Conservation (phyloP, 1,139 yeast genomes). For the Debaryomyces robertsiae region DNA sequence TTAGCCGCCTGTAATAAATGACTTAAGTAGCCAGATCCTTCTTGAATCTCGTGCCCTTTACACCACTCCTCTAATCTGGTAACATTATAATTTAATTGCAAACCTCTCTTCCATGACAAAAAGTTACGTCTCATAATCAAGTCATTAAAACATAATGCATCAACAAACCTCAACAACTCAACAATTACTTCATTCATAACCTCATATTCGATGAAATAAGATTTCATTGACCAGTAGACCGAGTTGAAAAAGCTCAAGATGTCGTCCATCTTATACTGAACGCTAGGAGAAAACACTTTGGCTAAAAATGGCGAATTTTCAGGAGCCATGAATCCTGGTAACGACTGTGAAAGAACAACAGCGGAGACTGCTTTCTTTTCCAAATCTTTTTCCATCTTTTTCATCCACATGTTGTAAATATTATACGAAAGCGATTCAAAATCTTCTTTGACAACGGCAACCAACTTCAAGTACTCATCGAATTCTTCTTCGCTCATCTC, state of each 20-base stretch:
- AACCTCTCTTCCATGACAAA: slow-evolving; percentile 96
- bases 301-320: slow-evolving; percentile 84
- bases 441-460: slow-evolving; percentile 91
- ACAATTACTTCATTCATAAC: slow-evolving; percentile 84
- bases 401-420: slow-evolving; percentile 97
- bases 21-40: slow-evolving; percentile 83
- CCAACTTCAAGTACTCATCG: slow-evolving; percentile 85
- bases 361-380: slow-evolving; percentile 94
- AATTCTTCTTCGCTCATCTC: slow-evolving; percentile 92
- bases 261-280: slow-evolving; percentile 92
- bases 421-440: slow-evolving; percentile 91
- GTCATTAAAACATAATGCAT: slow-evolving; percentile 94
- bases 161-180: slow-evolving; percentile 84
- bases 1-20: slow-evolving; percentile 95
- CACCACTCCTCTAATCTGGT: slow-evolving; percentile 99
- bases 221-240: slow-evolving; percentile 92
- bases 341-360: slow-evolving; percentile 88
- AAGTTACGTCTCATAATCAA: slow-evolving; percentile 93
- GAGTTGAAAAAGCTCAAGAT: slow-evolving; percentile 85
- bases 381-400: slow-evolving; percentile 86
- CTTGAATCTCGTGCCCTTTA: slow-evolving; percentile 88
- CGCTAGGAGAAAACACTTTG: slow-evolving; percentile 74
- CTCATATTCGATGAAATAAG: slow-evolving; percentile 83
- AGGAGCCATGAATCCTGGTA: slow-evolving; percentile 94
- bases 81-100: slow-evolving; percentile 93